Base-by-base conservation (phyloP, 176 grass and related monocot species). In the Aegilops bicornis region DNA sequence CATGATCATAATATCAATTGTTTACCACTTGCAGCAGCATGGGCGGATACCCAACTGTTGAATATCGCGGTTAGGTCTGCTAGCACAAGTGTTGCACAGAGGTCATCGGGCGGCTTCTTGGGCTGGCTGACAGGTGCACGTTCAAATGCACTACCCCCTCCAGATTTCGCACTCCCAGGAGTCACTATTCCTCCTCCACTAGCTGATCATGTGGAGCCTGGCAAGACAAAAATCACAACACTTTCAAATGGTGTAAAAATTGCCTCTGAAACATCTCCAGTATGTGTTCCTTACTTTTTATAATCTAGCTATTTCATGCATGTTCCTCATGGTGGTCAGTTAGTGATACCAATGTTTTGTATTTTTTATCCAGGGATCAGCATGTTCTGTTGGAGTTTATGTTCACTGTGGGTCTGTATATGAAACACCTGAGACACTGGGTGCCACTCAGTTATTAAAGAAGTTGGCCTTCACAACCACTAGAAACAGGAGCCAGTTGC, bases 181-280 rank as follows among this genome's bases (percentile, higher is more conserved):
- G 78, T 98, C 82, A 89, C 66, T 47, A 84, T 96, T 83, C 96
- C 91, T 48, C 82, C 81, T 79, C 69, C 93, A 10, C 65, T 98
- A 37, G 79, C 93, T 83, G 96, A 96, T 85, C 77, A 69, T 63
- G 90, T 92, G 54, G 88, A 94, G 74, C 84, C 93, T 73, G 82
- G 42, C 64, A 94, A 91, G 79, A 96, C 93, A 81, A 92, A 43
- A 88, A 82, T 98, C 52, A 94, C 96, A 71, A 94, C 92, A 56
- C 88, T 98, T 69, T 20, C 84, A 48, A 98, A 98, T 84, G 91
- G 96, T 62, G 82, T 96, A 37, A 98, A 89, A 88, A 96, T 96
- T 88, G 92, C 90, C 32, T 94, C 96, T 25, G 93, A 96, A 66
- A 86, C 91, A 86, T 91, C 91, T 85, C 54, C 88, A 19, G 93